A percentile compares a stretch with the other conserved stretches of the same genome.
Evolutionary conservation across 1,139 yeast genomes (phyloP).

Genomic region (Suhomyces kunorum): DNA sequence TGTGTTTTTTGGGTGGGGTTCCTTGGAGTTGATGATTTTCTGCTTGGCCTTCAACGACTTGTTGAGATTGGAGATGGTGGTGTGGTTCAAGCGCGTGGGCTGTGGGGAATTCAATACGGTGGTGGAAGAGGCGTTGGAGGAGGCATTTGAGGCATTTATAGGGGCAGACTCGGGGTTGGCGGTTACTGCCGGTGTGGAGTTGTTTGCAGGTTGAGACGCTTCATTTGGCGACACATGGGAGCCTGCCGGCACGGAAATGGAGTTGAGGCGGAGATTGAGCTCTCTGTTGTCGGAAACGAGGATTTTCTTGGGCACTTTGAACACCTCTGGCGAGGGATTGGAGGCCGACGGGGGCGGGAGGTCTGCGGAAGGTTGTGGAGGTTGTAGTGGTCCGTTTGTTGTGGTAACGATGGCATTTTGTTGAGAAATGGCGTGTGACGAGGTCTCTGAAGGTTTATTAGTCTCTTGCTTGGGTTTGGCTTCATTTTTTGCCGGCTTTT

Average conservation of each 20-base stretch:
- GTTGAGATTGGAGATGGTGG: conserved; percentile 37
- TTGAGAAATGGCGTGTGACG: too few species aligned
- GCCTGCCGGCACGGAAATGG: conserved; percentile 7
- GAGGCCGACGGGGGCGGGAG: background rate
- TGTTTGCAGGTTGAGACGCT: background rate
- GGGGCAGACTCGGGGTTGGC: background rate
- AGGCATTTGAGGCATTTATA: background rate
- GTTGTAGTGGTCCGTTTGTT: background rate
- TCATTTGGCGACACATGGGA: conserved; percentile 6
- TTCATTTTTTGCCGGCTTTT: conserved; percentile 1
- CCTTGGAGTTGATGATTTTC: conserved; percentile 39
- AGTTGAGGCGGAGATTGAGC: conserved; percentile 10
- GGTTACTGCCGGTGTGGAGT: background rate
- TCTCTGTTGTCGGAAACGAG: conserved; percentile 18
- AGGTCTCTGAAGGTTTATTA: background rate
- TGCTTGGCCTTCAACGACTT: conserved; percentile 46
- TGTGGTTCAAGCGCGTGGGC: conserved; percentile 26
- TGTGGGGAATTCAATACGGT: conserved; percentile 5
- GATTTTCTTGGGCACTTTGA: conserved; percentile 21
- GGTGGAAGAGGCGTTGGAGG: background rate
- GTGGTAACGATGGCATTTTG: too few species aligned
- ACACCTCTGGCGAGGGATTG: conserved; percentile 15
- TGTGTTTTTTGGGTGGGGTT: conserved; percentile 40
- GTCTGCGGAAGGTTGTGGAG: conserved; percentile 1
- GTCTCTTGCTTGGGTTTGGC: conserved; percentile 1